Percentiles rank a stretch among this genome's conserved stretches.
These are phyloP conservation scores for Tothia fuscella DNA, from an alignment of 2,329 filamentous ascomycete genomes.

Conservation along the genomic window DNA sequence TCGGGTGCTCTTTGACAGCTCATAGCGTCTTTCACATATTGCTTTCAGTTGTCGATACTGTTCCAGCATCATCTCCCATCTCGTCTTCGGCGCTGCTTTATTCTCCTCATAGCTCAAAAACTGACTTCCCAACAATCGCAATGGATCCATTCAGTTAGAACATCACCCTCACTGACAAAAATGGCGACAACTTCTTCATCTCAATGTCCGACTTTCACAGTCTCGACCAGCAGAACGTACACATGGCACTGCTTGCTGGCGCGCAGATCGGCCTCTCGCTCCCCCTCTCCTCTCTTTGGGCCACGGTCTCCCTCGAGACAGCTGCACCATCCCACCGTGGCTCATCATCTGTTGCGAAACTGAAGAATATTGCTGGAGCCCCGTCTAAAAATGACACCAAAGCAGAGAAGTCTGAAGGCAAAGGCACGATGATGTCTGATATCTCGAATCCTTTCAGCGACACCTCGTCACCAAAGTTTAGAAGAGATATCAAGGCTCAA, in stretches of 20 bases:
- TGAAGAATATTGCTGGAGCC: not conserved
- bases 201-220: constrained; percentile 32
- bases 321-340: not conserved
- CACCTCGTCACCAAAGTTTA: too few relatives aligned
- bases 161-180: constrained; percentile 33
- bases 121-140: constrained; percentile 1
- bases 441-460: too few relatives aligned
- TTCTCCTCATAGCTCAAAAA: not conserved
- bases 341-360: not conserved
- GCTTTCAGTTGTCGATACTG: not conserved
- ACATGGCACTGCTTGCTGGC: constrained; percentile 51
- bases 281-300: constrained; percentile 57
- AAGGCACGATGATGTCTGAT: too few relatives aligned
- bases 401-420: too few relatives aligned
- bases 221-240: constrained; percentile 35
- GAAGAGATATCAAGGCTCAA: too few relatives aligned
- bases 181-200: constrained; percentile 33
- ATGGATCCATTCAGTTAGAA: constrained; percentile 43
- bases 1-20: too few relatives aligned
- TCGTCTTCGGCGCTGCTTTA: not conserved
- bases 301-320: constrained; percentile 24
- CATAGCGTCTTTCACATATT: not conserved
- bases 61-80: not conserved
- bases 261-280: constrained; percentile 60
- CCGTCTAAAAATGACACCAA: too few relatives aligned